These are phyloP conservation scores for Phtheirospermum japonicum DNA, from an alignment of 257 asterid genomes.

Conservation along the genomic window DNA sequence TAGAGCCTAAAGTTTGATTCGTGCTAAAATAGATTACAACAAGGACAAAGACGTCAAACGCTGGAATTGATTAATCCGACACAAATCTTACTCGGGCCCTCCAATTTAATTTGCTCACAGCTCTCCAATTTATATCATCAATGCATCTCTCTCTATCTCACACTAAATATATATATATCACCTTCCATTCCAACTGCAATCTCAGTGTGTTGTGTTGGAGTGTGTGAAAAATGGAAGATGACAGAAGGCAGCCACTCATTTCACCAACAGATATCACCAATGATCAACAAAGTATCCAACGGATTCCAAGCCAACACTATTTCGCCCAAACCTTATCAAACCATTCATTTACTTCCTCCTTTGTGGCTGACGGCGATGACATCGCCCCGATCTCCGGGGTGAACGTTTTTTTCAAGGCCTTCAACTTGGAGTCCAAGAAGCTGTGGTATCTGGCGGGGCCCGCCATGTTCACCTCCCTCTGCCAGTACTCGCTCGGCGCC, in stretches of 20 bases:
- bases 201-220: no score
- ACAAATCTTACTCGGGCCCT: no score
- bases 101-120: no score
- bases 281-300: not conserved
- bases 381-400: slow-evolving; percentile 6
- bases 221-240: not conserved
- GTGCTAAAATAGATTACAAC: no score
- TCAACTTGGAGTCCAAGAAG: slow-evolving; percentile 22
- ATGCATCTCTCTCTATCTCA: no score
- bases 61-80: no score
- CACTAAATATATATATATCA: no score
- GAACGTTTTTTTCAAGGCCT: not conserved
- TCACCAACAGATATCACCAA: not conserved
- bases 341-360: not conserved
- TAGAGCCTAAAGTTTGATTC: no score
- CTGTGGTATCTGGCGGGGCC: slow-evolving; percentile 32
- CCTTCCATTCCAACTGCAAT: not conserved
- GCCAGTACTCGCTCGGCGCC: slow-evolving; percentile 34
- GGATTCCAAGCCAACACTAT: not conserved
- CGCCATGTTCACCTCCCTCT: slow-evolving; percentile 29
- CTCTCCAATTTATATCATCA: no score
- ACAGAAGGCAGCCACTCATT: slow-evolving; percentile 11
- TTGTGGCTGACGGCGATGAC: slow-evolving; percentile 18
- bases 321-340: not conserved
- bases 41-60: no score